phyloP scores from a whole-genome alignment of 2,329 filamentous ascomycete genomes.

The Thyridium curvatum region DNA sequence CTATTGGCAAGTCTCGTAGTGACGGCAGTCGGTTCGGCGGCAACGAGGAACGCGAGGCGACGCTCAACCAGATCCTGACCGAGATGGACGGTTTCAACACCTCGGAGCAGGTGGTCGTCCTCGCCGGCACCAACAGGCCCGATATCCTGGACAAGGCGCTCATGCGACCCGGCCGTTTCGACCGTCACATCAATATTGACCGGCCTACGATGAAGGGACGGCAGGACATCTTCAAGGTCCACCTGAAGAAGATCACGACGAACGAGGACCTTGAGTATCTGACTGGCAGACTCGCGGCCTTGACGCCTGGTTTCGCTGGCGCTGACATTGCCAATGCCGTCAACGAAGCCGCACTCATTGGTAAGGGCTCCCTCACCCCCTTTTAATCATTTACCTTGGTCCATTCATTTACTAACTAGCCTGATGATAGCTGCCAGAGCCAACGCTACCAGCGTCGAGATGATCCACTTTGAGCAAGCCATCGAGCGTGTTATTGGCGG shows the following conservation, averaged over 20 bases:
- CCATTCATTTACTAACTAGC: slow-evolving; percentile 28
- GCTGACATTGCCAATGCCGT: slow-evolving; percentile 98
- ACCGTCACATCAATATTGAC: slow-evolving; percentile 93
- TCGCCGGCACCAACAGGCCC: slow-evolving; percentile 92
- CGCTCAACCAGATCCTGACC: slow-evolving; percentile 95
- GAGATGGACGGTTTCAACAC: slow-evolving; percentile 99
- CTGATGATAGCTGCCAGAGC: slow-evolving; percentile 64
- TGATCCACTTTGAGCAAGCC: slow-evolving; percentile 92
- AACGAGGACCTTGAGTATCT: slow-evolving; percentile 84
- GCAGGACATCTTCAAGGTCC: slow-evolving; percentile 92
- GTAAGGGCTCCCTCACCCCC: slow-evolving; percentile 44
- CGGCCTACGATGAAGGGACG: slow-evolving; percentile 93
- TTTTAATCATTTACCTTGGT: slow-evolving; percentile 1
- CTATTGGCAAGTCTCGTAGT: slow-evolving; percentile 83
- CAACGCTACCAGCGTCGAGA: slow-evolving; percentile 72
- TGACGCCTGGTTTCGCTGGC: slow-evolving; percentile 95
- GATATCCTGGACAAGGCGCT: slow-evolving; percentile 93
- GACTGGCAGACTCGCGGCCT: slow-evolving; percentile 78
- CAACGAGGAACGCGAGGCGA: slow-evolving; percentile 95
- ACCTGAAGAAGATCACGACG: slow-evolving; percentile 91
- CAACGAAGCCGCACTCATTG: slow-evolving; percentile 94
- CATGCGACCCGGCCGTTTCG: slow-evolving; percentile 94
- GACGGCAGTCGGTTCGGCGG: slow-evolving; percentile 78
- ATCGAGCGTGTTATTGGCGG: slow-evolving; percentile 97
- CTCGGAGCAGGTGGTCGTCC: slow-evolving; percentile 88